Percentiles rank a stretch among this genome's conserved stretches.
phyloP scores from a whole-genome alignment of 2,329 filamentous ascomycete genomes.

The Furcasterigmium furcatum region DNA sequence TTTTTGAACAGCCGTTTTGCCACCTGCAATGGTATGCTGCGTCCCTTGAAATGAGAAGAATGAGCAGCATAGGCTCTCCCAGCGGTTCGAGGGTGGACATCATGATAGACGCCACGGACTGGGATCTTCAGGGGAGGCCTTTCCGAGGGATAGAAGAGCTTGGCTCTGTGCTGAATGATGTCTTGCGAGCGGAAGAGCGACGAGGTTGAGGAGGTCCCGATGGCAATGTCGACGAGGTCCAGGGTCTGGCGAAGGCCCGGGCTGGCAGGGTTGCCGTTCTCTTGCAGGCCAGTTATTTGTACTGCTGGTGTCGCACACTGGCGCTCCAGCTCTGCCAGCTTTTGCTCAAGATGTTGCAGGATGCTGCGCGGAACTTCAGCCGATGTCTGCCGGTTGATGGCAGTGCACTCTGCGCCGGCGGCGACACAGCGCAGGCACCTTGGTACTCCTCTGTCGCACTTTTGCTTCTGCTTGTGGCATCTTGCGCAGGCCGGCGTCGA shows the following conservation, averaged over 20 bases:
- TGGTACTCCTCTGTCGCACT: conserved; percentile 12
- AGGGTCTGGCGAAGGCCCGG: background rate
- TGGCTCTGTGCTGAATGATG: conserved; percentile 8
- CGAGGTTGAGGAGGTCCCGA: background rate
- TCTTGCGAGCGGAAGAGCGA: background rate
- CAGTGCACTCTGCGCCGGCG: conserved; percentile 8
- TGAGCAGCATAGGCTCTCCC: conserved; percentile 5
- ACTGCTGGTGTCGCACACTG: too few species aligned
- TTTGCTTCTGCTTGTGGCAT: conserved; percentile 11
- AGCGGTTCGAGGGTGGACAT: conserved; percentile 2
- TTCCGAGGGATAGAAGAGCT: conserved; percentile 17
- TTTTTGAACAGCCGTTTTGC: conserved; percentile 14
- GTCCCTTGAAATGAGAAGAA: conserved; percentile 6
- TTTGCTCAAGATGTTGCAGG: too few species aligned
- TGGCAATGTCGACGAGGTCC: background rate
- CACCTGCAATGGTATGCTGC: conserved; percentile 12
- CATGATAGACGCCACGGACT: conserved; percentile 12
- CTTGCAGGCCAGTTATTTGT: conserved; percentile 1
- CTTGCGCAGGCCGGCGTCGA: conserved; percentile 11
- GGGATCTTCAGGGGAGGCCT: conserved; percentile 17
- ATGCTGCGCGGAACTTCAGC: conserved; percentile 10
- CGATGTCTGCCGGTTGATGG: conserved; percentile 11
- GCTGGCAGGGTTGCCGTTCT: background rate
- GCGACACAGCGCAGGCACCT: conserved; percentile 11
- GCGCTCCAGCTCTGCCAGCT: too few species aligned